Evolutionary conservation across 495 filamentous ascomycete species (phyloP).

Genomic region (Annulohypoxylon maeteangense): DNA sequence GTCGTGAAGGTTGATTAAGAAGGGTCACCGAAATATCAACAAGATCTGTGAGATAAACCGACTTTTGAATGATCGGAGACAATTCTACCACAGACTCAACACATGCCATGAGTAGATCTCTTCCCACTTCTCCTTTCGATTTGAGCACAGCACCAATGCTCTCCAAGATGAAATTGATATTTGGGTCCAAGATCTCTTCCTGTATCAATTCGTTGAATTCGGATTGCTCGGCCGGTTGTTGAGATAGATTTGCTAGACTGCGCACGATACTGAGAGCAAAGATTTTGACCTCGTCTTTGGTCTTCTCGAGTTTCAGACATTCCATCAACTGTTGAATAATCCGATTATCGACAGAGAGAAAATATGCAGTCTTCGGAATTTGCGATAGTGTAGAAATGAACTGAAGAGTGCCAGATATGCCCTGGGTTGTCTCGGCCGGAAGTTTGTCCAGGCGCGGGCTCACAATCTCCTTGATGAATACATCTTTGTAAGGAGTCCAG

Average conservation of each 20-base stretch:
- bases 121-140: slow-evolving; percentile 67
- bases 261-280: slow-evolving; percentile 81
- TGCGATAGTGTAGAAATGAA: slow-evolving; percentile 84
- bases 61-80: slow-evolving; percentile 76
- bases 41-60: slow-evolving; percentile 74
- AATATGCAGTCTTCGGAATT: slow-evolving; percentile 70
- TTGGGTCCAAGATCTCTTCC: slow-evolving; percentile 71
- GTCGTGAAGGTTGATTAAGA: slow-evolving; percentile 80
- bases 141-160: slow-evolving; percentile 73
- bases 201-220: slow-evolving; percentile 70
- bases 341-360: slow-evolving; percentile 71
- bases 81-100: slow-evolving; percentile 80
- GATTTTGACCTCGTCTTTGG: slow-evolving; percentile 87
- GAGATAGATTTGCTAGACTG: slow-evolving; percentile 67
- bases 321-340: slow-evolving; percentile 76
- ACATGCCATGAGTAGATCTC: slow-evolving; percentile 75
- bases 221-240: slow-evolving; percentile 59
- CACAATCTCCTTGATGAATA: slow-evolving; percentile 78
- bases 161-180: slow-evolving; percentile 73
- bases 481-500: slow-evolving; percentile 75
- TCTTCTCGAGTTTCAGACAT: slow-evolving; percentile 75
- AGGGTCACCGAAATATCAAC: slow-evolving; percentile 81
- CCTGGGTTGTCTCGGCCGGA: slow-evolving; percentile 86
- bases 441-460: slow-evolving; percentile 81
- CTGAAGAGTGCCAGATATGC: slow-evolving; percentile 82